Percentiles rank a stretch among this genome's conserved stretches.
phyloP scores from a whole-genome alignment of 495 filamentous ascomycete genomes.

The Astrothelium subdiscretum region DNA sequence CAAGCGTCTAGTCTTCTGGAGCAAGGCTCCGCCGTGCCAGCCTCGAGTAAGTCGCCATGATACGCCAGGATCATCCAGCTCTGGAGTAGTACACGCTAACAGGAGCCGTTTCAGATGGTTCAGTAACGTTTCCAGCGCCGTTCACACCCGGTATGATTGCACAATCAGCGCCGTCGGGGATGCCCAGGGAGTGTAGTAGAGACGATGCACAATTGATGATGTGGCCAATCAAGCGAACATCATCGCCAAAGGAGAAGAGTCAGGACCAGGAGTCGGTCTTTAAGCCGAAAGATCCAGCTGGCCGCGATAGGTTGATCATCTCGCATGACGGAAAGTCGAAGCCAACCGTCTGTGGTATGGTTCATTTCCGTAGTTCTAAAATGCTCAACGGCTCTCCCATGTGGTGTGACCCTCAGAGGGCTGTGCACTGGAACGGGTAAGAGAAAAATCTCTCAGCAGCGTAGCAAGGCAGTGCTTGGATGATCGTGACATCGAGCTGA shows the following conservation, averaged over 20 bases:
- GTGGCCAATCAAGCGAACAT: background rate
- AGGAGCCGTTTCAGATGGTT: background rate
- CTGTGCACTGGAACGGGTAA: background rate
- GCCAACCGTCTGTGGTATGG: background rate
- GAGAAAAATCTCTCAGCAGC: no score
- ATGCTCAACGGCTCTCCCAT: background rate
- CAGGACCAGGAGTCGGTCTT: background rate
- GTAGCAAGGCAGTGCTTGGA: background rate
- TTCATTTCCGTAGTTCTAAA: background rate
- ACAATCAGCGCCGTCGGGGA: background rate
- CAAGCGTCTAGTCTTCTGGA: background rate
- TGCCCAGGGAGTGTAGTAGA: background rate
- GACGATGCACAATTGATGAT: background rate
- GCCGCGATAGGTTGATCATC: background rate
- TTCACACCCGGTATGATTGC: background rate
- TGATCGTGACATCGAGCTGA: background rate
- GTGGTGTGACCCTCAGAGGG: background rate
- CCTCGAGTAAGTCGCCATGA: background rate
- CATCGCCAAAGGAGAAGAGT: background rate
- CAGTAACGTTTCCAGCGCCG: background rate
- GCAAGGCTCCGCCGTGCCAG: background rate
- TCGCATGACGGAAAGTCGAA: background rate
- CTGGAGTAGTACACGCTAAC: background rate
- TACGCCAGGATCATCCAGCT: background rate
- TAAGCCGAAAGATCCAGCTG: background rate